Percentiles rank a stretch among this genome's conserved stretches.
Conservation (phyloP, 2,329 filamentous ascomycete genomes). For the Penicillium sp. region DNA sequence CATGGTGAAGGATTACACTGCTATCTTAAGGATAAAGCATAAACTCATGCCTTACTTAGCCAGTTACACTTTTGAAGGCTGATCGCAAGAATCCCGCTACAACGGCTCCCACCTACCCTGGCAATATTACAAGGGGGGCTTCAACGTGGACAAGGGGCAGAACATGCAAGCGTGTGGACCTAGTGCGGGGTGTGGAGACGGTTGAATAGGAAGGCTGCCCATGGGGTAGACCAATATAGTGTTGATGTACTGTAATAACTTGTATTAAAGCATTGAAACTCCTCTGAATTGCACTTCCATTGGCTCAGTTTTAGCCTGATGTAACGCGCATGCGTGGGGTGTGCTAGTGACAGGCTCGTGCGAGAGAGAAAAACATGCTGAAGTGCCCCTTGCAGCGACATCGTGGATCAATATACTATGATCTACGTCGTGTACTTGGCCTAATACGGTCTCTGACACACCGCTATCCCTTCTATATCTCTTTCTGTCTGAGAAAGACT, state of each 20-base stretch:
- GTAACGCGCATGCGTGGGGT: neutral
- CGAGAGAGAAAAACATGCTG: neutral
- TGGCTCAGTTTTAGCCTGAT: neutral
- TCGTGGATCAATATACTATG: neutral
- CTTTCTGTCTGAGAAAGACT: too few relatives aligned
- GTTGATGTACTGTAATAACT: neutral
- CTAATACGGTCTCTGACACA: neutral
- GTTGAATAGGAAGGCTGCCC: too few relatives aligned
- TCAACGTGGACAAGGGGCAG: neutral
- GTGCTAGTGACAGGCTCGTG: neutral
- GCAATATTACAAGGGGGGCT: too few relatives aligned
- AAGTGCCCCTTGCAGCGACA: neutral
- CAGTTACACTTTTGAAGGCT: too few relatives aligned
- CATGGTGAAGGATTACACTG: too few relatives aligned
- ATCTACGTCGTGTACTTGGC: neutral
- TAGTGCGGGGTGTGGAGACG: neutral
- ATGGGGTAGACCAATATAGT: neutral
- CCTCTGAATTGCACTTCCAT: neutral
- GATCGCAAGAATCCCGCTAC: too few relatives aligned
- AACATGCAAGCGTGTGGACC: neutral
- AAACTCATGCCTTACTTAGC: too few relatives aligned
- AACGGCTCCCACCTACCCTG: too few relatives aligned
- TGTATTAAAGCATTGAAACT: neutral
- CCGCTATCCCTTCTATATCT: neutral
- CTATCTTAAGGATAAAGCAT: too few relatives aligned